A percentile compares a stretch with the other conserved stretches of the same genome.
These are phyloP conservation scores for Meripilus lineatus DNA, from an alignment of 1,284 basidiomycete genomes.

Conservation along the genomic window DNA sequence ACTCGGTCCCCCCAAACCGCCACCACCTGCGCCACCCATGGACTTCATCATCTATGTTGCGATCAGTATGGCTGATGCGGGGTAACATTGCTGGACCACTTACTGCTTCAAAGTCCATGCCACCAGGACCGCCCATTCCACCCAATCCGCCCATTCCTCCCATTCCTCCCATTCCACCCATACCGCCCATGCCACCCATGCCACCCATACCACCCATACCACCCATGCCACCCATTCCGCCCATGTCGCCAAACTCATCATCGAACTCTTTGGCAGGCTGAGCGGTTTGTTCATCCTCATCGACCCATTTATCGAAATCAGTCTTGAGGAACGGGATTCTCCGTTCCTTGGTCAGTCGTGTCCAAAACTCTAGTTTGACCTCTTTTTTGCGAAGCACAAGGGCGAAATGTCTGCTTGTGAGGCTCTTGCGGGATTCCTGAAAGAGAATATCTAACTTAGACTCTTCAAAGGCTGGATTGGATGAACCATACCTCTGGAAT, in stretches of 20 bases:
- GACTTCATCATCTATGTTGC: constrained; percentile 57
- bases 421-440: constrained; percentile 60
- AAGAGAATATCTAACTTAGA: neutral
- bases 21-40: constrained; percentile 43
- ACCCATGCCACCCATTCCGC: constrained; percentile 40
- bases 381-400: constrained; percentile 81
- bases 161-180: constrained; percentile 44
- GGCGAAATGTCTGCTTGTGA: constrained; percentile 63
- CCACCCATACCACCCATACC: constrained; percentile 46
- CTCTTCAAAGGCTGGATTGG: neutral
- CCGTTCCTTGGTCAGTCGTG: constrained; percentile 85
- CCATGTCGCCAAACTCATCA: constrained; percentile 38
- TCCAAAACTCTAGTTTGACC: constrained; percentile 77
- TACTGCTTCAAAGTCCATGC: constrained; percentile 56
- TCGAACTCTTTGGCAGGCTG: constrained; percentile 38
- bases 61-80: constrained; percentile 1
- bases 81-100: constrained; percentile 9
- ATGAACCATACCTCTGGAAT: constrained; percentile 56
- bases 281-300: constrained; percentile 91
- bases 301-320: constrained; percentile 90
- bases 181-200: constrained; percentile 32
- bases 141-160: constrained; percentile 38
- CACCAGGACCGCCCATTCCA: constrained; percentile 40
- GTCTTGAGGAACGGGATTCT: constrained; percentile 83
- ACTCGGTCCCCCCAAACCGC: constrained; percentile 19